A percentile compares a stretch with the other conserved stretches of the same genome.
Evolutionary conservation across 2,329 filamentous ascomycete genomes (phyloP).

Genomic region (Hyphodiscus sp.): DNA sequence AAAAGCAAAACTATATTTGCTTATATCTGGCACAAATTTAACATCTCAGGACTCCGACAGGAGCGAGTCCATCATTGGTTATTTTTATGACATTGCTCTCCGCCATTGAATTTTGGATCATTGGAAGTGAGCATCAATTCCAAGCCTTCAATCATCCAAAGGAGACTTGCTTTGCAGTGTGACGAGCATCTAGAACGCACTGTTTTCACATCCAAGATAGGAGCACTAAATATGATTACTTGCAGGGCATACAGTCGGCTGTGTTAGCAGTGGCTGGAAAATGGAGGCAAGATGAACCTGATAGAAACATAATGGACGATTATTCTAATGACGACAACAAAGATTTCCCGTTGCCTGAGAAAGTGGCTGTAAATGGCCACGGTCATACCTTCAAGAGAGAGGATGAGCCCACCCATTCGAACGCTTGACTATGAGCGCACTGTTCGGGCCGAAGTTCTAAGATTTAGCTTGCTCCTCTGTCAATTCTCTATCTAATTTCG

Average conservation of each 20-base stretch:
- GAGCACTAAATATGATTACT: neutral
- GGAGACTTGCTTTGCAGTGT: slow-evolving; percentile 40
- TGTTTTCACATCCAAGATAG: neutral
- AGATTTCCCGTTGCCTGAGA: neutral
- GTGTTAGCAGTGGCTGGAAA: neutral
- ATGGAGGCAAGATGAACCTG: neutral
- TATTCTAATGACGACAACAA: neutral
- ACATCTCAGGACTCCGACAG: neutral
- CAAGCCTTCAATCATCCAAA: slow-evolving; percentile 39
- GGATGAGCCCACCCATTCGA: neutral
- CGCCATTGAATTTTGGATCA: slow-evolving; percentile 41
- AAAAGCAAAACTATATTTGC: too few species aligned
- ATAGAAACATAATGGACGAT: neutral
- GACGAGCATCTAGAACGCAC: neutral
- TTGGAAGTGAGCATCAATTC: slow-evolving; percentile 37
- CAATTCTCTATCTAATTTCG: too few species aligned
- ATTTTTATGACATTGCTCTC: slow-evolving; percentile 40
- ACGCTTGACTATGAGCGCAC: neutral
- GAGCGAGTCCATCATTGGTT: slow-evolving; percentile 14
- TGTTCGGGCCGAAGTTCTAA: neutral
- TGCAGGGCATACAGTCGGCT: neutral
- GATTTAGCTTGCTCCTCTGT: too few species aligned
- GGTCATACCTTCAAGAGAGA: neutral
- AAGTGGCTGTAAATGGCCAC: neutral
- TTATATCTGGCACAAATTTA: slow-evolving; percentile 31